Evolutionary conservation across 805 yeast species (phyloP), one percentile per base, ranked within the genome.

Genomic region (Candida fluviatilis): DNA sequence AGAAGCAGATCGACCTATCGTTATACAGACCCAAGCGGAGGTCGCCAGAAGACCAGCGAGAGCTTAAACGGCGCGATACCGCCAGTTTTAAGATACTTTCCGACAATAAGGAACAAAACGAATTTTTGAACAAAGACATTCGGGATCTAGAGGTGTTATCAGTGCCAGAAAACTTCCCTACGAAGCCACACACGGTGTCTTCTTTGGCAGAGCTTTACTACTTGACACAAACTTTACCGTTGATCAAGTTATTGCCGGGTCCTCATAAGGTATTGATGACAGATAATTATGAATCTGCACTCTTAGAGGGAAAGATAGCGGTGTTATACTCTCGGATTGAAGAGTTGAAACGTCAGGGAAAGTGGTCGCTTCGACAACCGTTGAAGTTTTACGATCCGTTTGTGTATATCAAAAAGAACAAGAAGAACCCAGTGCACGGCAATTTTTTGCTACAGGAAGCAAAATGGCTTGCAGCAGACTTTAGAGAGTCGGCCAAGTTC

Each of bases 321-420:
- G 96, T 89, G 8, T 79, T 88, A 14, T 84, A 88, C 50, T 84
- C 95, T 2, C 71, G 98, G 43, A 90, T 93, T 34, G 98, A 91
- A 54, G 98, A 91, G 57, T 69, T 93, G 45, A 87, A 88, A 57
- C 70, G 95, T 34, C 82, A 83, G 41, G 84, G 86, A 2, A 80
- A 85, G 50, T 93, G 99, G 98, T 82, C 95, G 16, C 66, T 93
- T 37, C 72, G 95, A 37, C 99, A 93, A 57, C 95, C 95, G 0
- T 68, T 74, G 37, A 73, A 76, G 45, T 82, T 72, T 51, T 53
- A 70, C 10, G 95, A 87, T 47, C 96, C 98, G 0, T 75, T 75
- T 44, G 39, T 50, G 6, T 32, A 44, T 28, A 34, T 37, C 23
- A 49, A 48, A 14, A 28, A 29, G 5, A 39, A 48, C 5, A 54